phyloP scores from a whole-genome alignment of 257 asterid genomes.

The Solanum ossicruentum region DNA sequence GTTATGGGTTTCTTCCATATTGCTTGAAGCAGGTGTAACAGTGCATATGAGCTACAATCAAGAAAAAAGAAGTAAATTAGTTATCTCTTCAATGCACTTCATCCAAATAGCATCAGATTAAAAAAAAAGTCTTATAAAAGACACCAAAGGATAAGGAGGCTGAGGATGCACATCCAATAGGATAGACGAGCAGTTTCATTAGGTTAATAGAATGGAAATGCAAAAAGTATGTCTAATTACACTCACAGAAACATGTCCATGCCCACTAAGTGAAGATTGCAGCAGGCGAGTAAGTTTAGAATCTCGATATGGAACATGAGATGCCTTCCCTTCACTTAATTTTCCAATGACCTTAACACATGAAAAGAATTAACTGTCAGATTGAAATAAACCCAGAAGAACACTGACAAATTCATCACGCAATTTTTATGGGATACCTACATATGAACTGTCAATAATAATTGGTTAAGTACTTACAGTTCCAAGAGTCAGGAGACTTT shows the following conservation, averaged over 20 bases:
- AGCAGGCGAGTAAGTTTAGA: conserved; percentile 93
- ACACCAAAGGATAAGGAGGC: not conserved
- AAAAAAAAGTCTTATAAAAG: not conserved
- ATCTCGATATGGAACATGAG: conserved; percentile 96
- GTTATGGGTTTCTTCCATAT: conserved; percentile 96
- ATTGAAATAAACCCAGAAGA: not conserved
- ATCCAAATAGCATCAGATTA: not conserved
- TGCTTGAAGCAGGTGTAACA: conserved; percentile 96
- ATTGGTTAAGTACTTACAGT: conserved; percentile 50
- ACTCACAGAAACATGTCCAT: conserved; percentile 97
- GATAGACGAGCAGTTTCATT: not conserved
- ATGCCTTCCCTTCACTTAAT: conserved; percentile 93
- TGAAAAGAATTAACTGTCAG: conserved; percentile 7
- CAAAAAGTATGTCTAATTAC: not conserved
- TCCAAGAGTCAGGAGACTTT: conserved; percentile 98
- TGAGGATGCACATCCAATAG: not conserved
- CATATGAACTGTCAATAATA: not conserved
- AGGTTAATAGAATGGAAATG: not conserved
- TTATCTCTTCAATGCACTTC: not conserved
- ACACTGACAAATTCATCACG: not conserved
- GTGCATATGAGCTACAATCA: conserved; percentile 80
- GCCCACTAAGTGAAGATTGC: conserved; percentile 97
- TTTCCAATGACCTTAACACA: conserved; percentile 83
- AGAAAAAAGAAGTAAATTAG: conserved; percentile 1
- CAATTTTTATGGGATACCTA: not conserved